Base-by-base conservation (phyloP, 441 rosid genomes). In the Viola pubescens region DNA sequence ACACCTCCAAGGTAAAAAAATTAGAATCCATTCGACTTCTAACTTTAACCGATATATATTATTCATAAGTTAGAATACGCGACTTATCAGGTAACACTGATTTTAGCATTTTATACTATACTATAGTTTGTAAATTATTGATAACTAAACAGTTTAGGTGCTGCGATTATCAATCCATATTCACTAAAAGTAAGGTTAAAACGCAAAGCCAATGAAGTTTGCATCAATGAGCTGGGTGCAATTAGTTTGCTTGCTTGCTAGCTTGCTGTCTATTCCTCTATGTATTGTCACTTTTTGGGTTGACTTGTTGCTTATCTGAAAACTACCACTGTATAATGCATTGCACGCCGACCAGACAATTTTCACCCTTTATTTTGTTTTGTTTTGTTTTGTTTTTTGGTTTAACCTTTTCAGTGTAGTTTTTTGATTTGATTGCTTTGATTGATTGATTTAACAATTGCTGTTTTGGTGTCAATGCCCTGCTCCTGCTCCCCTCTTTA, bases 1-100 rank as follows among this genome's bases (percentile, higher is more conserved):
- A 83, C 83, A 53, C 95, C 64, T 84, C 83, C 26, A 87, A 89
- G 98, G 98, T 89, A 80, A 54, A 13, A 7, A n/a, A 6, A 8
- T 3, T 48, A 54, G 59, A 16, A 16, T 16, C 19, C 19, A 16
- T 16, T 16, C 19, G 19, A 16, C 19, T 16, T 16, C 19, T 16
- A 16, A 16, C 19, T 16, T 16, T 16, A 16, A 16, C 19, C 19
- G 19, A 16, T 16, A 16, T 16, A 16, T 16, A 16, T 16, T 16
- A 16, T 16, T 16, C 19, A 16, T 16, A 16, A 16, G 19, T 16
- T 16, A 16, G 19, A 16, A 16, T 16, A 16, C 19, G 19, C 1
- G 34, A 26, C 34, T 26, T 26, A 26, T 26, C 34, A 6, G 34
- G 34, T 26, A 26, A 26, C 52, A 2, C 3, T 26, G 34, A 1